These are phyloP conservation scores for Mycosphaerella sp. DNA, from an alignment of 2,329 filamentous ascomycete species.

Conservation along the genomic window DNA sequence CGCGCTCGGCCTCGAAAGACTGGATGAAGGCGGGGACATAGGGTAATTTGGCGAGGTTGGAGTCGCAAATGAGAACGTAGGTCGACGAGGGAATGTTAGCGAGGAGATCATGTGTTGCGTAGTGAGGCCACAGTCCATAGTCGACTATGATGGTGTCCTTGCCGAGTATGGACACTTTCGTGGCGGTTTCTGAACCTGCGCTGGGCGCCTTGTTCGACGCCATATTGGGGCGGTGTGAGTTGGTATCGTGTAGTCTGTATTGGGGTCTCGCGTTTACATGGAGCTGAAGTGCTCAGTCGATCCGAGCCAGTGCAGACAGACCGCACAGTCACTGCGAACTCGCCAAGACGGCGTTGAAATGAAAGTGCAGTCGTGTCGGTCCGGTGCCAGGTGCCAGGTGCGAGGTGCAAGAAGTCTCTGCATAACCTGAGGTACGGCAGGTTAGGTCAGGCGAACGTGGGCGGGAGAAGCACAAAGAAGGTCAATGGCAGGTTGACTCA, in stretches of 20 bases:
- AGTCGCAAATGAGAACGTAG: constrained; percentile 95
- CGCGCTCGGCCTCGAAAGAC: constrained; percentile 49
- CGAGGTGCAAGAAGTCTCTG: too few relatives aligned
- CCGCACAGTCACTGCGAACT: too few relatives aligned
- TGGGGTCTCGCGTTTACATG: too few relatives aligned
- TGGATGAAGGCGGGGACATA: constrained; percentile 74
- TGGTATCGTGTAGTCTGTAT: background rate
- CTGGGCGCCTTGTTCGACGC: background rate
- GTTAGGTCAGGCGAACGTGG: background rate
- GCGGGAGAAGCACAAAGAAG: background rate
- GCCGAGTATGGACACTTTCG: constrained; percentile 73
- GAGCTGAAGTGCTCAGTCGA: too few relatives aligned
- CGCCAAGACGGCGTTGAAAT: too few relatives aligned
- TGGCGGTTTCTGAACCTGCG: constrained; percentile 35
- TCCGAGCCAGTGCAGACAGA: too few relatives aligned
- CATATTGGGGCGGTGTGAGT: constrained; percentile 16
- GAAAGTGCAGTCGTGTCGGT: too few relatives aligned
- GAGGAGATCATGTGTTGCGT: constrained; percentile 74
- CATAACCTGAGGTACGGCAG: too few relatives aligned
- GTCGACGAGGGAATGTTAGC: constrained; percentile 73
- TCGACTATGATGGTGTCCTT: constrained; percentile 88
- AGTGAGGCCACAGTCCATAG: constrained; percentile 79
- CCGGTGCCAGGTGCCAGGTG: too few relatives aligned
- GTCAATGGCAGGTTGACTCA: constrained; percentile 15
- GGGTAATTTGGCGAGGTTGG: constrained; percentile 66